Percentiles rank a stretch among this genome's conserved stretches.
These are phyloP conservation scores for Nakataea oryzae DNA, from an alignment of 2,329 filamentous ascomycete genomes.

Conservation along the genomic window DNA sequence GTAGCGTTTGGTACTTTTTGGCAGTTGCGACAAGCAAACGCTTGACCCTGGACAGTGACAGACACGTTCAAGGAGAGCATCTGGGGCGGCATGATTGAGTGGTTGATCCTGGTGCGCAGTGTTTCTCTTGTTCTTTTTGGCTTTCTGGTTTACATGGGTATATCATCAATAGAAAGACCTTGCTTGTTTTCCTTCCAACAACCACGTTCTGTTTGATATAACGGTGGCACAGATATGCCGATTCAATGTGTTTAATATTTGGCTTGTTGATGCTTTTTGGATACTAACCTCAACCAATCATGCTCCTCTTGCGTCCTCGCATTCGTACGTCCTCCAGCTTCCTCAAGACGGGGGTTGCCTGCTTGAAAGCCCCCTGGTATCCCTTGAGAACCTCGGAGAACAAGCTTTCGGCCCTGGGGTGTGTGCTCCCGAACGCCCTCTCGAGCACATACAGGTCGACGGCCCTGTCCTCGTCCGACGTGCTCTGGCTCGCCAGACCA, in stretches of 20 bases:
- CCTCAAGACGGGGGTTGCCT: constrained; percentile 63
- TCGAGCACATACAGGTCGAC: constrained; percentile 96
- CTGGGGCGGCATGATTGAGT: too few species aligned
- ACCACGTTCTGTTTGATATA: neutral
- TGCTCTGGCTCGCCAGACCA: constrained; percentile 72
- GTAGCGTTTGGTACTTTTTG: neutral
- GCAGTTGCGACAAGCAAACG: neutral
- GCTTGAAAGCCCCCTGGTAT: constrained; percentile 68
- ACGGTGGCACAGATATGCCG: too few species aligned
- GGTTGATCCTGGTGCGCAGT: too few species aligned
- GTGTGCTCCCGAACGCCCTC: constrained; percentile 87
- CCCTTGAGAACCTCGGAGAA: constrained; percentile 64
- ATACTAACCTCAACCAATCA: constrained; percentile 59
- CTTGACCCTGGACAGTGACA: too few species aligned
- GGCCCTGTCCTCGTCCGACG: constrained; percentile 83
- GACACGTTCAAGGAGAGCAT: too few species aligned
- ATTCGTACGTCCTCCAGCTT: constrained; percentile 85
- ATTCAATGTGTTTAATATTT: too few species aligned
- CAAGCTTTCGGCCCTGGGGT: constrained; percentile 71
- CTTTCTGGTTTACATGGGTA: neutral
- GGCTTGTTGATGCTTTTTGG: neutral
- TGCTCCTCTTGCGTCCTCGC: constrained; percentile 91
- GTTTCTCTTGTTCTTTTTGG: neutral
- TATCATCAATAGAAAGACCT: neutral
- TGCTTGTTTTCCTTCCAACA: neutral